phyloP scores from a whole-genome alignment of 768 basidiomycete species.

The Auricularia sp. region DNA sequence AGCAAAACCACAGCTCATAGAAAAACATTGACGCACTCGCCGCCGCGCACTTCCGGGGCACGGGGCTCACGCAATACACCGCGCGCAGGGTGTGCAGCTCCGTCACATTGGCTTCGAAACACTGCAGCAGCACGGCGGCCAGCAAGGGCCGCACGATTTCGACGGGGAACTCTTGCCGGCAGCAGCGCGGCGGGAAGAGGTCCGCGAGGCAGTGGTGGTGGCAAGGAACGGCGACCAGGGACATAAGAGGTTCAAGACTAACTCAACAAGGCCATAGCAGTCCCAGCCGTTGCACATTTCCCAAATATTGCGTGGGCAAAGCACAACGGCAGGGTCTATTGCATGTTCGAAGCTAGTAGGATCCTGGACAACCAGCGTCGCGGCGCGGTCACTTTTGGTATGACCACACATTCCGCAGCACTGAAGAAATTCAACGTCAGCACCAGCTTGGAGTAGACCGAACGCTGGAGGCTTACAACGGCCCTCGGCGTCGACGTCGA shows the following conservation, averaged over 20 bases:
- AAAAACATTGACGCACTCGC: constrained; percentile 58
- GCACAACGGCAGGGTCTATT: too few species aligned
- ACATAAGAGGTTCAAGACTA: too few species aligned
- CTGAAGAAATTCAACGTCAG: constrained; percentile 30
- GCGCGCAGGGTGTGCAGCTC: constrained; percentile 40
- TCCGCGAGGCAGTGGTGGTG: constrained; percentile 24
- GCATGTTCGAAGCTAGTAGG: too few species aligned
- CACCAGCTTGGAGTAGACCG: too few species aligned
- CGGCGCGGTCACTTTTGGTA: constrained; percentile 68
- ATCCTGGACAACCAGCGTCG: too few species aligned
- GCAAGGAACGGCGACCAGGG: too few species aligned
- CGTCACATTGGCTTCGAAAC: constrained; percentile 28
- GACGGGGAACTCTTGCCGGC: constrained; percentile 27
- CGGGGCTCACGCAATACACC: constrained; percentile 23
- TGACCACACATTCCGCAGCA: constrained; percentile 93
- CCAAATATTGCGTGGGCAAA: too few species aligned
- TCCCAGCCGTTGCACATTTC: too few species aligned
- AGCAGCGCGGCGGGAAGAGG: constrained; percentile 44
- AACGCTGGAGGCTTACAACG: constrained; percentile 48
- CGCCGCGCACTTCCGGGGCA: constrained; percentile 98
- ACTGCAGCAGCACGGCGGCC: constrained; percentile 8
- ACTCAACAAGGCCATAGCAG: too few species aligned
- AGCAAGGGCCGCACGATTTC: constrained; percentile 22
- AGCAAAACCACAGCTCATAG: neutral
- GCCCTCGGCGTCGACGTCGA: constrained; percentile 81